phyloP scores from a whole-genome alignment of 192 early-diverging fungal genomes.

The Backusella psychrophila region DNA sequence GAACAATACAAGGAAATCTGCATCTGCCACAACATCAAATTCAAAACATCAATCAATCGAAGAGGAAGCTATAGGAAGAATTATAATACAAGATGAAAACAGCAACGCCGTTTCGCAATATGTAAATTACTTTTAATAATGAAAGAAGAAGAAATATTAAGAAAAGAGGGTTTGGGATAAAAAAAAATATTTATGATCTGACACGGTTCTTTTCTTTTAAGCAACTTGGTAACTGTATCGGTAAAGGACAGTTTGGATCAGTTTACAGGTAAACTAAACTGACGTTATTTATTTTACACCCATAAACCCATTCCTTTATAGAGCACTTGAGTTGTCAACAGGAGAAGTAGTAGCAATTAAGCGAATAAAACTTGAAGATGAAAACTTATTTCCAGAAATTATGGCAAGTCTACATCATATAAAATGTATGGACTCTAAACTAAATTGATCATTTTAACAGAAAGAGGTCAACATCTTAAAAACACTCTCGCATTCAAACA shows the following conservation, averaged over 20 bases:
- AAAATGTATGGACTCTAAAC: not conserved
- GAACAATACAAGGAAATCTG: not conserved
- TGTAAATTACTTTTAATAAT: constrained; percentile 27
- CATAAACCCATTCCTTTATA: constrained; percentile 7
- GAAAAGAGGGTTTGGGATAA: not conserved
- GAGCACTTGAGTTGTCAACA: constrained; percentile 71
- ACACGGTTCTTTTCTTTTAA: constrained; percentile 32
- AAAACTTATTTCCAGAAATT: constrained; percentile 67
- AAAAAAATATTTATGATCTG: not conserved
- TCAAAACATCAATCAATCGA: not conserved
- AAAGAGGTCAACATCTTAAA: constrained; percentile 84
- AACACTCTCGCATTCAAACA: constrained; percentile 72
- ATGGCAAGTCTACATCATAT: constrained; percentile 45
- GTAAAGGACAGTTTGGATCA: constrained; percentile 84
- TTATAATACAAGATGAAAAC: constrained; percentile 8
- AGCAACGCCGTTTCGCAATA: constrained; percentile 37
- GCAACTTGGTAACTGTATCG: constrained; percentile 85
- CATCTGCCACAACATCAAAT: not conserved
- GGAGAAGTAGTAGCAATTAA: constrained; percentile 88
- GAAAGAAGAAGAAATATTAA: not conserved
- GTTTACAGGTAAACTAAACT: constrained; percentile 64
- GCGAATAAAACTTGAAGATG: constrained; percentile 74
- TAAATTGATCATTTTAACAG: not conserved
- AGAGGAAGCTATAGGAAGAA: constrained; percentile 2
- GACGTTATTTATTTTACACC: not conserved